Conservation (phyloP, 345 rosid genomes). For the Microthlaspi erraticum region DNA sequence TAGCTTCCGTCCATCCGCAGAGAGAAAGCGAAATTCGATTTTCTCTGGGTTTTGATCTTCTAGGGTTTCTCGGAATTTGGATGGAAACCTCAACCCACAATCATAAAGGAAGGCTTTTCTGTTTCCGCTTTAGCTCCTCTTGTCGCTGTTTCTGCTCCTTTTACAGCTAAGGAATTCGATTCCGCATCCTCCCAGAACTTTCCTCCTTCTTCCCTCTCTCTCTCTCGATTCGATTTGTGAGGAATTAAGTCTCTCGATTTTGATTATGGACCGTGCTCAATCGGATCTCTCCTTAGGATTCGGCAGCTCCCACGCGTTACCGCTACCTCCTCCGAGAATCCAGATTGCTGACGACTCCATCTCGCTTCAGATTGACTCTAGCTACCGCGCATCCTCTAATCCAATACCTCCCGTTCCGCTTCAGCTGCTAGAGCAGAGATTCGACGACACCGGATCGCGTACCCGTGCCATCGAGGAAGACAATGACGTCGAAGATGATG, state of each 20-base stretch:
- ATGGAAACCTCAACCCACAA: slow-evolving; percentile 26
- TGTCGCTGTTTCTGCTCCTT: slow-evolving; percentile 7
- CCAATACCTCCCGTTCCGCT: slow-evolving; percentile 48
- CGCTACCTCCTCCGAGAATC: slow-evolving; percentile 36
- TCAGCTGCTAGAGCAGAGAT: slow-evolving; percentile 52
- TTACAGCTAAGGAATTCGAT: slow-evolving; percentile 10
- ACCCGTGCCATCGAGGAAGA: slow-evolving; percentile 25
- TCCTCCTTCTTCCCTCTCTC: neutral
- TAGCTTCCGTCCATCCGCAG: slow-evolving; percentile 16
- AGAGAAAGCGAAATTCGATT: slow-evolving; percentile 27
- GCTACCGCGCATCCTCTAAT: slow-evolving; percentile 39
- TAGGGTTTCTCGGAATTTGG: slow-evolving; percentile 32
- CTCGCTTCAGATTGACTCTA: slow-evolving; percentile 50
- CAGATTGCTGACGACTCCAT: slow-evolving; percentile 54
- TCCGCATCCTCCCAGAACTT: neutral
- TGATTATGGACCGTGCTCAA: slow-evolving; percentile 48
- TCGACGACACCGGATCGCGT: slow-evolving; percentile 33
- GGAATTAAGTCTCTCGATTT: slow-evolving; percentile 1
- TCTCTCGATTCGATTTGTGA: neutral
- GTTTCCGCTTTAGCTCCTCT: slow-evolving; percentile 8
- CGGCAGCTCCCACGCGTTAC: slow-evolving; percentile 41
- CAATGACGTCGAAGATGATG: neutral
- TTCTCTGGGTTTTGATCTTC: slow-evolving; percentile 21
- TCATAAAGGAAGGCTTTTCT: slow-evolving; percentile 5
- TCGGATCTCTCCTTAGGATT: slow-evolving; percentile 56